Evolutionary conservation across 306 rosid species (phyloP), one percentile per base, ranked within the genome.

Genomic region (Acacia acuminata): DNA sequence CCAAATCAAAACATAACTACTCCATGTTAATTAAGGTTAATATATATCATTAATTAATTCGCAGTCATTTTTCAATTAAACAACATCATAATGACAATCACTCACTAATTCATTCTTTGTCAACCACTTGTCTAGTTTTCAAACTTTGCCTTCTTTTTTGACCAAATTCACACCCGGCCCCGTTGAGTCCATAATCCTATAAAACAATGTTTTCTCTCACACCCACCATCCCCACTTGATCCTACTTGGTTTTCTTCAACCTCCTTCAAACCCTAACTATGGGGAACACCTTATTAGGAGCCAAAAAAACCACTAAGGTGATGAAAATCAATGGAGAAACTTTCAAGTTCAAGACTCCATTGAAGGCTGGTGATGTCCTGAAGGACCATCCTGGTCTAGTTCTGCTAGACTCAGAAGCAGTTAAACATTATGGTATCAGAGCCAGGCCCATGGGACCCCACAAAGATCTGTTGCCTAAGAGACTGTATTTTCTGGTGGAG

Each of bases 241-340:
- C n/a, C 40, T 27, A 53, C 63, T 27, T 27, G 3, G 10, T 63
- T 63, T 30, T 25, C 27, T 22, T 71, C 69, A 44, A 9, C 63
- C 80, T 63, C 69, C 80, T 63, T 27, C 20, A 27, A 27, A 63
- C 40, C 40, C 20, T 14, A 68, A 9, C 10, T 56, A 96, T 96
- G 99, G 99, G 99, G 3, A 96, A 96, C 82, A 81, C 76, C 42
- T 51, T 51, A 9, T 89, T 96, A 58, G 94, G 97, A 20, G 82
- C 83, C 38, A 96, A 89, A 78, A 96, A 89, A 77, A 85, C 81
- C 22, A 92, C 92, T 0, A 96, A 94, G 77, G 94, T 96, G 1
- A 91, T 94, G 97, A 93, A 89, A 77, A 85, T 96, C n/a, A 87
- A 85, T 63, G 99, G 99, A 0, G 97, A 94, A 77, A 88, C 96